Evolutionary conservation across 1,284 basidiomycete genomes (phyloP).

Genomic region (Ustilago esculenta): DNA sequence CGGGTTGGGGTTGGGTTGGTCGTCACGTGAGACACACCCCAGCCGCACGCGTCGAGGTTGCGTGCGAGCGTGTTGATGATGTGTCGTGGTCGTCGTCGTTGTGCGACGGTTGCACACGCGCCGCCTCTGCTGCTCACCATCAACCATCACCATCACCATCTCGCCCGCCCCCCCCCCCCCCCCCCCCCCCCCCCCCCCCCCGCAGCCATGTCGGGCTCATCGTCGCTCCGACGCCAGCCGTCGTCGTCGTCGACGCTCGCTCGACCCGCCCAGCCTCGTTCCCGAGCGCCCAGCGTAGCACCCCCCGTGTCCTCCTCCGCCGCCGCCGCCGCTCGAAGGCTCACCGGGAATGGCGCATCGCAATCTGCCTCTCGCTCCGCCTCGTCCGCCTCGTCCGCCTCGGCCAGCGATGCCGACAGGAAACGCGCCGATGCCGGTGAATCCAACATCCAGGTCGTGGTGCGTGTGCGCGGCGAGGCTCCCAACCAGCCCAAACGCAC

Average conservation of each 20-base stretch:
- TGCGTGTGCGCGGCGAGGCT: constrained; percentile 56
- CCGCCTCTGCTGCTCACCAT: not conserved
- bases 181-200: no score
- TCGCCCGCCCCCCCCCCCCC: no score
- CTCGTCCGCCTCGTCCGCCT: constrained; percentile 21
- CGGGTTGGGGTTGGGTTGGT: not conserved
- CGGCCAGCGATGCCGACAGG: constrained; percentile 16
- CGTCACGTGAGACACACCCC: no score
- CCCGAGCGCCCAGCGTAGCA: constrained; percentile 42
- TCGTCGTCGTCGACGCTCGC: constrained; percentile 36
- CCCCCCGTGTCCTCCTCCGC: constrained; percentile 35
- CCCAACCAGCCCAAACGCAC: constrained; percentile 37
- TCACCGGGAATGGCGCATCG: constrained; percentile 15
- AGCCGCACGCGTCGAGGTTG: constrained; percentile 33
- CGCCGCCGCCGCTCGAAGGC: constrained; percentile 34
- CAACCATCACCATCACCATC: not conserved
- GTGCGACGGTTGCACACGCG: not conserved
- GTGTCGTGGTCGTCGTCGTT: no score
- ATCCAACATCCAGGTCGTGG: constrained; percentile 64
- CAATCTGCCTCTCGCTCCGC: constrained; percentile 18
- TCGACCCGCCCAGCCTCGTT: constrained; percentile 32
- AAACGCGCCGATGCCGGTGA: constrained; percentile 39
- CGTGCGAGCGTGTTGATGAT: constrained; percentile 26
- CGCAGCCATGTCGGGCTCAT: constrained; percentile 33
- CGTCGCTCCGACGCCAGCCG: constrained; percentile 32